A percentile compares a stretch with the other conserved stretches of the same genome.
These are phyloP conservation scores for Neurospora pannonica DNA, from an alignment of 495 filamentous ascomycete species.

Conservation along the genomic window DNA sequence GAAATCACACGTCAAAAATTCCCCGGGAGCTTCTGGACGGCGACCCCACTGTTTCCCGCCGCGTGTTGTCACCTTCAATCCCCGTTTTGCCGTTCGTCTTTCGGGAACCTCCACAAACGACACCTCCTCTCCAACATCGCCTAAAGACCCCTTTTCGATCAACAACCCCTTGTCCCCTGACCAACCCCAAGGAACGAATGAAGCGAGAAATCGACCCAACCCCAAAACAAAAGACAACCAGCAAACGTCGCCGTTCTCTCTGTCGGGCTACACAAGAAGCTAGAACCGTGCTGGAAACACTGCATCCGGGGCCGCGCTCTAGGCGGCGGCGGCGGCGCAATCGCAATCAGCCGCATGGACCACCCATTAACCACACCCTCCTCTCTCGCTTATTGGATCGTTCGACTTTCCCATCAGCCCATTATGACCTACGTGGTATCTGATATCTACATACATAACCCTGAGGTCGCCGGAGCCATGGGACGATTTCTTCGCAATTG, in stretches of 20 bases:
- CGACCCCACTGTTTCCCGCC: not conserved
- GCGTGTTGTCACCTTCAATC: not conserved
- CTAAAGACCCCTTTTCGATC: not conserved
- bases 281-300: too few relatives aligned
- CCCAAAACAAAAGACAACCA: not conserved
- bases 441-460: not conserved
- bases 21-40: not conserved
- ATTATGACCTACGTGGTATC: not conserved
- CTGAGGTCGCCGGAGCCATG: not conserved
- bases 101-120: not conserved
- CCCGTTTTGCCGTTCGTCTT: not conserved
- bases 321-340: too few relatives aligned
- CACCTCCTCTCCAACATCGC: not conserved
- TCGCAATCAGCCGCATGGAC: not conserved
- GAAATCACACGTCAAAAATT: not conserved
- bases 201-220: not conserved
- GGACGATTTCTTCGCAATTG: too few relatives aligned
- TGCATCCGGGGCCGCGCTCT: too few relatives aligned
- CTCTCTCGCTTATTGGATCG: not conserved
- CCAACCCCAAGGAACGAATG: not conserved
- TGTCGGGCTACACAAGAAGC: not conserved
- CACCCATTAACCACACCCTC: not conserved
- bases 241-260: not conserved
- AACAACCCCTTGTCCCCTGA: not conserved
- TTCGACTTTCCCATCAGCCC: not conserved